These are phyloP conservation scores for Corymbia calophylla DNA, from an alignment of 441 rosid species.

Conservation along the genomic window DNA sequence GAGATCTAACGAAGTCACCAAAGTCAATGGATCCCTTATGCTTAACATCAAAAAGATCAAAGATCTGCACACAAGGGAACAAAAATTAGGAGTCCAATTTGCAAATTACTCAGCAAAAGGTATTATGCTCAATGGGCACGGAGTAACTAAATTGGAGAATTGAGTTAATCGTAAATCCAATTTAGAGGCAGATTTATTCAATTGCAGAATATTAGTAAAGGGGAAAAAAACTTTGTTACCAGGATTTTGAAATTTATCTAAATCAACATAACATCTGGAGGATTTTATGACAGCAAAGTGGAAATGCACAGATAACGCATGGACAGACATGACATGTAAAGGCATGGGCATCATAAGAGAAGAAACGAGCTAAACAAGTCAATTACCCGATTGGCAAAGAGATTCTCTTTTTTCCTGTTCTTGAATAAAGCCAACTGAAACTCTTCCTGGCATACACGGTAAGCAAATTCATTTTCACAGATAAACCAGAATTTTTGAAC, in stretches of 20 bases:
- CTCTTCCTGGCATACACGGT: slow-evolving; percentile 72
- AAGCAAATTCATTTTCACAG: neutral
- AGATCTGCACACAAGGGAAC: slow-evolving; percentile 5
- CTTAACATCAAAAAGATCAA: slow-evolving; percentile 12
- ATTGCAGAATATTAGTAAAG: neutral
- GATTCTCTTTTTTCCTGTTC: slow-evolving; percentile 80
- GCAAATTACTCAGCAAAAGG: neutral
- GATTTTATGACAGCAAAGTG: neutral
- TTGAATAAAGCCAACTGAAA: slow-evolving; percentile 92
- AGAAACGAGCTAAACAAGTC: neutral
- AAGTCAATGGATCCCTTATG: slow-evolving; percentile 10
- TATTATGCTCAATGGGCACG: neutral
- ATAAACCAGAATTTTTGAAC: neutral
- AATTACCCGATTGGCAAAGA: slow-evolving; percentile 85
- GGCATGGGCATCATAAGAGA: neutral
- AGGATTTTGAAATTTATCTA: neutral
- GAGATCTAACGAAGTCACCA: slow-evolving; percentile 10
- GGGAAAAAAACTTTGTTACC: neutral
- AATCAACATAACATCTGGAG: neutral
- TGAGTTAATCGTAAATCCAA: neutral
- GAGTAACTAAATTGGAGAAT: neutral
- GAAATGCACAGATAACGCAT: neutral
- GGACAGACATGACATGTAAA: neutral
- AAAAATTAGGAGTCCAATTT: neutral
- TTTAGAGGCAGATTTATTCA: neutral